Conservation (phyloP, 768 basidiomycete genomes). For the Stropharia rugosoannulata region DNA sequence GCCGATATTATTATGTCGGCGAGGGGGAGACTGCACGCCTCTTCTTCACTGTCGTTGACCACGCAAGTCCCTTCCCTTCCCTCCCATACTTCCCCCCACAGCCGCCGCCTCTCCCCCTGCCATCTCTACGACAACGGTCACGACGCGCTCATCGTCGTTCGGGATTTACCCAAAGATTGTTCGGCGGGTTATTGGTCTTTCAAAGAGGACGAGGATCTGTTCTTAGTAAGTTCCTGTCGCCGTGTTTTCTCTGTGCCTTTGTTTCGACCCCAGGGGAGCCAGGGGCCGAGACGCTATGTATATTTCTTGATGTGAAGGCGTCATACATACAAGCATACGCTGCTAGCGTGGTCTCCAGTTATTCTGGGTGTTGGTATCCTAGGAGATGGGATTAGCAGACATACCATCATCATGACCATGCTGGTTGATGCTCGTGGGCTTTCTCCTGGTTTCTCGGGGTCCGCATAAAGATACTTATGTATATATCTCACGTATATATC, state of each 20-base stretch:
- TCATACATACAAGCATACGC: no score
- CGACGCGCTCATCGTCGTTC: slow-evolving; percentile 18
- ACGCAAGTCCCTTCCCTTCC: background rate
- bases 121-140: background rate
- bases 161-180: slow-evolving; percentile 29
- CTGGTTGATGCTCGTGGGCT: background rate
- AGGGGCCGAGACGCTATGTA: no score
- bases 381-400: slow-evolving; percentile 3
- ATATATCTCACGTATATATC: background rate
- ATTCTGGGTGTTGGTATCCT: background rate
- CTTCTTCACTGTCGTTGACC: background rate
- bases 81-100: background rate
- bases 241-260: background rate
- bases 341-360: background rate
- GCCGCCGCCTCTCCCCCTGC: background rate
- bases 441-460: slow-evolving; percentile 6
- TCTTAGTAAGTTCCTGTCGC: slow-evolving; percentile 25
- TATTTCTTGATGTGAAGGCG: no score
- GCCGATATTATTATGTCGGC: background rate
- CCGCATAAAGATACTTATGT: background rate
- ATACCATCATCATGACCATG: slow-evolving; percentile 8
- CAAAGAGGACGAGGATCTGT: slow-evolving; percentile 17
- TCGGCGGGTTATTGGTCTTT: slow-evolving; percentile 16
- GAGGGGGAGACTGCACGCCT: background rate
- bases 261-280: background rate